Percentiles rank a stretch among this genome's conserved stretches.
These are phyloP conservation scores for Flaveria floridana DNA, from an alignment of 140 eudicot species.

Conservation along the genomic window DNA sequence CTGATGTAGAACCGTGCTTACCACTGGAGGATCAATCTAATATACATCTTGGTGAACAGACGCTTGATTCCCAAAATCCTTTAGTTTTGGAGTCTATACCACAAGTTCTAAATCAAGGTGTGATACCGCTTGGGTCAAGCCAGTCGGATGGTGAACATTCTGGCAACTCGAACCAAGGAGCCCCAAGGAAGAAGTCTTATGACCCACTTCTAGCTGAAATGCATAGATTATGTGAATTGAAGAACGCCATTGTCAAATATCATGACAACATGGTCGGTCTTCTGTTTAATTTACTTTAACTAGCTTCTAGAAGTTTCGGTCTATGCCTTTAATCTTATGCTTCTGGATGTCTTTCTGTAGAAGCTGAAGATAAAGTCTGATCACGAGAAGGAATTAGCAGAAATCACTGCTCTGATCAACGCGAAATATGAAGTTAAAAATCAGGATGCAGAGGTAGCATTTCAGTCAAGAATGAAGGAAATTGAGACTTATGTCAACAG, in stretches of 20 bases:
- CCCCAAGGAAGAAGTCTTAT: slow-evolving; percentile 23
- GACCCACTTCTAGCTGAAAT: slow-evolving; percentile 69
- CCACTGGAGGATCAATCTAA: slow-evolving; percentile 31
- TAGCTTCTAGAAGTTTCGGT: slow-evolving; percentile 5
- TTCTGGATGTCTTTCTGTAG: slow-evolving; percentile 42
- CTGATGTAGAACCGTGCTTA: slow-evolving; percentile 30
- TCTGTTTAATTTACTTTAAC: slow-evolving; percentile 3
- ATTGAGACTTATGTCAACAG: slow-evolving; percentile 44
- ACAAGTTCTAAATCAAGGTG: slow-evolving; percentile 33
- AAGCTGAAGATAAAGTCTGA: slow-evolving; percentile 50
- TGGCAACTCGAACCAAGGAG: slow-evolving; percentile 30
- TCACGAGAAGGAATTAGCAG: slow-evolving; percentile 65
- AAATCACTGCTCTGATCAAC: slow-evolving; percentile 40
- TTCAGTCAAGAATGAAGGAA: slow-evolving; percentile 42
- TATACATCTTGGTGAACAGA: slow-evolving; percentile 18
- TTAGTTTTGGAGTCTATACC: slow-evolving; percentile 17
- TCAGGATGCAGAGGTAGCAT: slow-evolving; percentile 49
- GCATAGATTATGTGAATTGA: slow-evolving; percentile 52
- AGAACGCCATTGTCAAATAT: slow-evolving; percentile 33
- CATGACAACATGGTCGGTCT: slow-evolving; percentile 56
- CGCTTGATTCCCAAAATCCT: slow-evolving; percentile 25
- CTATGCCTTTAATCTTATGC: not conserved
- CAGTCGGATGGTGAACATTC: slow-evolving; percentile 28
- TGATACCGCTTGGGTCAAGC: slow-evolving; percentile 24
- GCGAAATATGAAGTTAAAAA: slow-evolving; percentile 48